A percentile compares a stretch with the other conserved stretches of the same genome.
phyloP scores from a whole-genome alignment of 192 early-diverging fungal species.

The Jimgerdemannia lactiflua region DNA sequence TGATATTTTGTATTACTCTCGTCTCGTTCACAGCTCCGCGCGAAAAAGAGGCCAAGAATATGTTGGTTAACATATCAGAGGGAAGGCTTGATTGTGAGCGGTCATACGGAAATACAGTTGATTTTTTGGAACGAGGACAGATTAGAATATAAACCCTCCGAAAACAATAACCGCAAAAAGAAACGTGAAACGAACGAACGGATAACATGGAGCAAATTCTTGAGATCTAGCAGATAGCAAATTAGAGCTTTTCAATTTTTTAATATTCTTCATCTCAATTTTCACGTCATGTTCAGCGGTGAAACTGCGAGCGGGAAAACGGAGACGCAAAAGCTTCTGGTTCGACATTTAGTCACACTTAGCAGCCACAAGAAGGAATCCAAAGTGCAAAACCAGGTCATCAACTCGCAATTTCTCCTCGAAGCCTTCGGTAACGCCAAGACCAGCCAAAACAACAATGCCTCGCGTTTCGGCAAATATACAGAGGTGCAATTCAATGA shows the following conservation, averaged over 20 bases:
- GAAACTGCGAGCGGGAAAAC: constrained; percentile 89
- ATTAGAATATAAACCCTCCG: too few species aligned
- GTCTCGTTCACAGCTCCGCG: background rate
- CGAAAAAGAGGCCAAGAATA: too few species aligned
- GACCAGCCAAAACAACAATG: constrained; percentile 70
- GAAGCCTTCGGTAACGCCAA: constrained; percentile 90
- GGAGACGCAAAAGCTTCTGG: constrained; percentile 61
- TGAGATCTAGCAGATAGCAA: too few species aligned
- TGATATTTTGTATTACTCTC: constrained; percentile 1
- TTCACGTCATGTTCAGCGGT: constrained; percentile 55
- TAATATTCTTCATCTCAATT: background rate
- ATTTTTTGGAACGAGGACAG: too few species aligned
- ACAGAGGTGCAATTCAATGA: constrained; percentile 92
- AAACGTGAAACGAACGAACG: too few species aligned
- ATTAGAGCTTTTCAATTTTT: too few species aligned
- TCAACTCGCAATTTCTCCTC: constrained; percentile 68
- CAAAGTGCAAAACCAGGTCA: constrained; percentile 64
- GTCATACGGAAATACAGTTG: too few species aligned
- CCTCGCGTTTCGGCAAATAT: constrained; percentile 82
- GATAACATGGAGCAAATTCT: too few species aligned
- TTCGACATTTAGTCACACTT: constrained; percentile 67
- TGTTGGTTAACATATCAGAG: background rate
- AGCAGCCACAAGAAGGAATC: constrained; percentile 71
- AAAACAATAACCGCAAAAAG: too few species aligned
- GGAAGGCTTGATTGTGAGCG: too few species aligned